Base-by-base conservation (phyloP, 306 rosid species). In the Pachyrhizus erosus region DNA sequence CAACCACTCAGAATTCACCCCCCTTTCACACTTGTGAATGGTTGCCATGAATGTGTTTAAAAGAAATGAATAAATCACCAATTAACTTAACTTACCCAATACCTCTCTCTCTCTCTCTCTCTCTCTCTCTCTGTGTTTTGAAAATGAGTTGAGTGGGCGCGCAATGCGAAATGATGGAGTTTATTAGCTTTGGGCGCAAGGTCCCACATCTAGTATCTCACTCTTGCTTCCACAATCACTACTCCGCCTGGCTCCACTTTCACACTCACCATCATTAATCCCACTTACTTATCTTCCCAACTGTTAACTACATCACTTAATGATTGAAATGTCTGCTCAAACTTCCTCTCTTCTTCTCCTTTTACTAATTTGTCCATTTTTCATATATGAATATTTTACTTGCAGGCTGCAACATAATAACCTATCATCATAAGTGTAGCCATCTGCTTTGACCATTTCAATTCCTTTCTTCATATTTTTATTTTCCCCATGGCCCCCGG, bases 181-280 rank as follows among this genome's bases (percentile, higher is more conserved):
- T 57, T 57, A 54, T 54, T 54, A 57, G 24, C 58, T 68, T 24
- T 68, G 55, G 67, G 66, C 49, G 42, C 60, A 39, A 48, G 64
- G 72, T 52, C 88, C 87, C 69, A 78, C 69, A 31, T 83, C 79
- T 81, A 81, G 69, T 86, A 52, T 81, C 69, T 87, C 60, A 37
- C 33, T 48, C 9, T 34, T 40, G 51, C 82, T 81, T 81, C 74
- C 43, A 45, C 67, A 81, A 48, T 73, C 17, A 80, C 83, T 69
- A 80, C 83, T 69, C 12, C 40, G 0, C 78, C 24, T 76, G 86
- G 55, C 83, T 55, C 89, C 86, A 79, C 86, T 26, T 9, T 82
- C 88, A 77, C 86, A 77, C 83, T 64, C 4, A 23, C 14, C 83
- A 86, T 89, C 90, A 89, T 89, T 77, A 77, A 2, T 73, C 76